Evolutionary conservation across 2,329 filamentous ascomycete genomes (phyloP), one percentile per base, ranked within the genome.

Genomic region (Alternaria sp.): DNA sequence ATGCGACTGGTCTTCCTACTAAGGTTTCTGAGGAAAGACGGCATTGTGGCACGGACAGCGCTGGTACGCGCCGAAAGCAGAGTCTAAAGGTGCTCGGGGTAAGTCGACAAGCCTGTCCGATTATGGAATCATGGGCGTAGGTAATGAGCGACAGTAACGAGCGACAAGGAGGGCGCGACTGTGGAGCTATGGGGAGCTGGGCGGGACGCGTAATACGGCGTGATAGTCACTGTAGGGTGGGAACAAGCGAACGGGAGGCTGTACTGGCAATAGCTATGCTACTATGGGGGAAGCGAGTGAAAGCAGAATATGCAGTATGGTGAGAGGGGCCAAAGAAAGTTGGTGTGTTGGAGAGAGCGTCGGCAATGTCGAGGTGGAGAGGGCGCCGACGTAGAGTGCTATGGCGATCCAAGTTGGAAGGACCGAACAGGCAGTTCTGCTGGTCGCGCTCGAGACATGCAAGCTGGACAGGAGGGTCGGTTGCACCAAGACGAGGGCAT

Each of bases 1-100:
- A 88, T 85, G 76, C 84, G 89, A 54, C 66, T 70, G 56, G 91
- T 95, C 69, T 89, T 88, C 68, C 91, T 87, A 69, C 91, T 90
- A 56, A 96, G 80, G 72, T 90, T 88, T 78, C 87, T 91, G 70
- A 95, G 83, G 73, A 96, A 91, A 41, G 88, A 81, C 73, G 80
- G 80, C 80, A 82, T 82, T 44, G 49, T 60, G 28, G 54, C 45
- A 56, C 60, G 51, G 62, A 51, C 60, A 45, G 53, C 29, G 55
- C 24, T 60, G 61, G 51, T 34, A 49, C 60, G 45, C 10, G 21
- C 37, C 10, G 10, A 24, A 24, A 14, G 37, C 24, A 24, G 21
- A 23, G 37, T 24, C 21, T 24, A 9, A 13, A 24, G 37, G 37
- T 24, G 7, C 21, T 24, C 37, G 11, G 21, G 37, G 9, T 40